phyloP scores from a whole-genome alignment of 1,284 basidiomycete species.

The Ganoderma lucidum region DNA sequence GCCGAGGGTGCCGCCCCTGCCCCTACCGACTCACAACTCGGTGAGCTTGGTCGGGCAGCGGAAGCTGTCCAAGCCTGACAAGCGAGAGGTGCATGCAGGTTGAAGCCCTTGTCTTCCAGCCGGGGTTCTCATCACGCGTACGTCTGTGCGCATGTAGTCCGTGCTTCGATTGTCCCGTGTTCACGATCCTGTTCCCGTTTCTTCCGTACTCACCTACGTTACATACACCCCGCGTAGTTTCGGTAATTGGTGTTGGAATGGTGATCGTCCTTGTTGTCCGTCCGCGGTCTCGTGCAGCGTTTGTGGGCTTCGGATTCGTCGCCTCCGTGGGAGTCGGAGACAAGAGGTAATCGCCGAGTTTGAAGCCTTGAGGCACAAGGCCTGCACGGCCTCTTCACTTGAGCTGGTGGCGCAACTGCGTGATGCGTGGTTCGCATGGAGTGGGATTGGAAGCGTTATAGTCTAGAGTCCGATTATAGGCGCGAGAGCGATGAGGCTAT shows the following conservation, averaged over 20 bases:
- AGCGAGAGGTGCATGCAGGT: neutral
- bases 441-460: slow-evolving; percentile 18
- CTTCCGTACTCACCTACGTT: slow-evolving; percentile 16
- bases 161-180: slow-evolving; percentile 5
- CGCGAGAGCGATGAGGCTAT: slow-evolving; percentile 26
- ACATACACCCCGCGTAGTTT: slow-evolving; percentile 7
- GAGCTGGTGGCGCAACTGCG: slow-evolving; percentile 13
- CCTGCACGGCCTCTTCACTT: neutral
- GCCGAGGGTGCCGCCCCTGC: slow-evolving; percentile 19
- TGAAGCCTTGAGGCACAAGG: slow-evolving; percentile 5
- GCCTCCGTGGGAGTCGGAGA: slow-evolving; percentile 20
- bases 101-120: neutral
- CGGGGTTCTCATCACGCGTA: neutral
- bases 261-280: neutral
- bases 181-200: too few relatives aligned
- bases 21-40: slow-evolving; percentile 17
- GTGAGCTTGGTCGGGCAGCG: slow-evolving; percentile 28
- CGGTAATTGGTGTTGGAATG: slow-evolving; percentile 3
- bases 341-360: slow-evolving; percentile 6
- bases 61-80: slow-evolving; percentile 30
- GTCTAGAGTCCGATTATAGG: slow-evolving; percentile 20
- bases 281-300: slow-evolving; percentile 6
- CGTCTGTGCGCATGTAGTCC: neutral
- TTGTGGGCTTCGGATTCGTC: neutral
- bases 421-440: neutral